phyloP scores from a whole-genome alignment of 129 eudicot genomes.

The Flaveria brownii region DNA sequence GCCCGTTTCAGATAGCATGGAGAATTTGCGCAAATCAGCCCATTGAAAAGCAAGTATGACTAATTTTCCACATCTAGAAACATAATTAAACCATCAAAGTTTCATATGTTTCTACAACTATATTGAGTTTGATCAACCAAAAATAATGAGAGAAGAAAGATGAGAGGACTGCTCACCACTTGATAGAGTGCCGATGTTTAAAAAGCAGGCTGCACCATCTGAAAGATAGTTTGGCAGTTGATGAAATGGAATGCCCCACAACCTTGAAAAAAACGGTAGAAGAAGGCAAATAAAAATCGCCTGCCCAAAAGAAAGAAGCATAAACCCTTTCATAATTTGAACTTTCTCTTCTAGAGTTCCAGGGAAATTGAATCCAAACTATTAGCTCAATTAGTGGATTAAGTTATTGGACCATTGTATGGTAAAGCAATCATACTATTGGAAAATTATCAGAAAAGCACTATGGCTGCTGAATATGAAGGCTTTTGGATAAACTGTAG shows the following conservation, averaged over 20 bases:
- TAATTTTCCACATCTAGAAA: not conserved
- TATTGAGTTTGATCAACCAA: not conserved
- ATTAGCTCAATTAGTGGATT: not conserved
- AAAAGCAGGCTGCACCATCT: conserved; percentile 97
- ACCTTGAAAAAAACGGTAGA: conserved; percentile 84
- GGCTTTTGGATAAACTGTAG: not conserved
- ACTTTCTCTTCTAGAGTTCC: not conserved
- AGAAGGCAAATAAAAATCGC: conserved; percentile 94
- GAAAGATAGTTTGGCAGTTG: conserved; percentile 84
- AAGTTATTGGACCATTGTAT: conserved; percentile 1
- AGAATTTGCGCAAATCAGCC: no score
- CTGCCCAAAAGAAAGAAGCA: conserved; percentile 40
- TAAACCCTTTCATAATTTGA: not conserved
- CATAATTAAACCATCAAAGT: not conserved
- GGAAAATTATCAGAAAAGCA: not conserved
- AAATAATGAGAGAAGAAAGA: conserved; percentile 8
- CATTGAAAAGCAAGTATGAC: not conserved
- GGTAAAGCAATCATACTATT: not conserved
- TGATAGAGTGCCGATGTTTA: conserved; percentile 65
- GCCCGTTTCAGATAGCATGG: not conserved
- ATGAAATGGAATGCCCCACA: conserved; percentile 91
- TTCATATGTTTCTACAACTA: not conserved
- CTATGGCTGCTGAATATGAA: not conserved
- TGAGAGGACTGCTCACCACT: conserved; percentile 43
- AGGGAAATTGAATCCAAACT: conserved; percentile 6